These are phyloP conservation scores for Yamadazyma mexicana DNA, from an alignment of 1,139 yeast species.

Conservation along the genomic window DNA sequence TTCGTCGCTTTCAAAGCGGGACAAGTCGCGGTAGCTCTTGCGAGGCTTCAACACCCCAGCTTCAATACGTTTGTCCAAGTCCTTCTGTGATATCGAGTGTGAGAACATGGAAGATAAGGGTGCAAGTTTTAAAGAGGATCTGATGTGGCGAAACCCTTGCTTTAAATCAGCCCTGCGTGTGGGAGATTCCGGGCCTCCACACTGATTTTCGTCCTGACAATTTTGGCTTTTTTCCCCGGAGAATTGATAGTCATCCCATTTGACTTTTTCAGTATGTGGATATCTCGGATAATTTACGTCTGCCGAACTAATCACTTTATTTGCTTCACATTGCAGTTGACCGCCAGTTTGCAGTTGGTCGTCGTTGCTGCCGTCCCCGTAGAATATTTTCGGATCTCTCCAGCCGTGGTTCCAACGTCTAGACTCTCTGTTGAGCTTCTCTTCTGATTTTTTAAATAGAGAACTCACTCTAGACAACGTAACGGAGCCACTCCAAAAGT, in stretches of 20 bases:
- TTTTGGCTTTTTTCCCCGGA: not conserved
- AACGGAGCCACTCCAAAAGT: too few relatives aligned
- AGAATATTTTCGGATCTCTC: too few relatives aligned
- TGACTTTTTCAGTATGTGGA: too few relatives aligned
- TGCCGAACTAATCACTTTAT: too few relatives aligned
- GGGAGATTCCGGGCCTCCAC: not conserved
- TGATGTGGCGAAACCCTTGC: not conserved
- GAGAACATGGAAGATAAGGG: not conserved
- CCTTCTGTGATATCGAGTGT: not conserved
- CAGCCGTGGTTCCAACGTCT: too few relatives aligned
- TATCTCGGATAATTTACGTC: too few relatives aligned
- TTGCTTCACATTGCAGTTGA: too few relatives aligned
- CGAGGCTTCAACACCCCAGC: constrained; percentile 2
- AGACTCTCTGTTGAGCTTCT: too few relatives aligned
- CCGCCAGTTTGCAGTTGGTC: too few relatives aligned
- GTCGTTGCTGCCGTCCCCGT: too few relatives aligned
- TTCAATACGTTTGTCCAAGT: not conserved
- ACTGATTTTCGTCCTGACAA: not conserved
- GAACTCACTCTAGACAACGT: too few relatives aligned
- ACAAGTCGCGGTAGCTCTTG: not conserved
- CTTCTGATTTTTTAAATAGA: too few relatives aligned
- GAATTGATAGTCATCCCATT: not conserved
- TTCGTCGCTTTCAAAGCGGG: not conserved
- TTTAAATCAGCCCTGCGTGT: not conserved
- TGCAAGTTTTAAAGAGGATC: not conserved